These are phyloP conservation scores for Aureobasidium pullulans DNA, from an alignment of 2,329 filamentous ascomycete species.

Conservation along the genomic window DNA sequence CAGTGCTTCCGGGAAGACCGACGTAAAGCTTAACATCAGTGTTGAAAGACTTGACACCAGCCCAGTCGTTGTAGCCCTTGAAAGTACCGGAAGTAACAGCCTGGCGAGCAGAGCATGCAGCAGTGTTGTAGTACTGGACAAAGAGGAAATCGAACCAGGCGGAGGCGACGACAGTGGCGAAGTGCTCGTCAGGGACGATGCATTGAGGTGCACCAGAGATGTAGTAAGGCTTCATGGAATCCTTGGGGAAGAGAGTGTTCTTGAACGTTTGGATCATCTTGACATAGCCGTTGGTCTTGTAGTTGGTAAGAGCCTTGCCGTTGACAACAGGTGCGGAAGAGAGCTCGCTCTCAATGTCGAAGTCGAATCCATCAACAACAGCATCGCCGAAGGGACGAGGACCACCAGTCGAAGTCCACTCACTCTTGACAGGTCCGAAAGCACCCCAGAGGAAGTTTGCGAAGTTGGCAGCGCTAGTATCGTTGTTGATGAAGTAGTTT, in stretches of 20 bases:
- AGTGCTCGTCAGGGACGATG: constrained; percentile 38
- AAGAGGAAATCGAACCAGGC: constrained; percentile 39
- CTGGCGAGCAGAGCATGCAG: constrained; percentile 41
- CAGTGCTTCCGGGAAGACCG: constrained; percentile 35
- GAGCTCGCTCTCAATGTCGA: constrained; percentile 60
- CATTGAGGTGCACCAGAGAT: constrained; percentile 45
- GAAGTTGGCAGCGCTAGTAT: constrained; percentile 44
- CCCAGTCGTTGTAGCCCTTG: constrained; percentile 44
- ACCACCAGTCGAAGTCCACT: constrained; percentile 25
- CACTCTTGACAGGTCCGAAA: constrained; percentile 17
- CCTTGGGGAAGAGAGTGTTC: constrained; percentile 29
- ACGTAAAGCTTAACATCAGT: constrained; percentile 46
- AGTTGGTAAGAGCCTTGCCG: constrained; percentile 22
- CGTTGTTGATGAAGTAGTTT: constrained; percentile 37
- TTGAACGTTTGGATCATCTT: constrained; percentile 43
- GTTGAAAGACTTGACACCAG: constrained; percentile 32
- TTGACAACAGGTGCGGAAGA: constrained; percentile 18
- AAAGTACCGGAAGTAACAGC: constrained; percentile 23
- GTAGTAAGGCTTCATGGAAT: constrained; percentile 35
- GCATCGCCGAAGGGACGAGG: constrained; percentile 61
- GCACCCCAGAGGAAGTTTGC: constrained; percentile 60
- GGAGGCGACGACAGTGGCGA: constrained; percentile 32
- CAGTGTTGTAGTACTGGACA: constrained; percentile 41
- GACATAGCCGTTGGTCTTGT: constrained; percentile 37
- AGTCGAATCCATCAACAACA: constrained; percentile 66